Percentiles rank a stretch among this genome's conserved stretches.
Evolutionary conservation across 2,329 filamentous ascomycete genomes (phyloP).

Genomic region (Penicillium brasilianum): DNA sequence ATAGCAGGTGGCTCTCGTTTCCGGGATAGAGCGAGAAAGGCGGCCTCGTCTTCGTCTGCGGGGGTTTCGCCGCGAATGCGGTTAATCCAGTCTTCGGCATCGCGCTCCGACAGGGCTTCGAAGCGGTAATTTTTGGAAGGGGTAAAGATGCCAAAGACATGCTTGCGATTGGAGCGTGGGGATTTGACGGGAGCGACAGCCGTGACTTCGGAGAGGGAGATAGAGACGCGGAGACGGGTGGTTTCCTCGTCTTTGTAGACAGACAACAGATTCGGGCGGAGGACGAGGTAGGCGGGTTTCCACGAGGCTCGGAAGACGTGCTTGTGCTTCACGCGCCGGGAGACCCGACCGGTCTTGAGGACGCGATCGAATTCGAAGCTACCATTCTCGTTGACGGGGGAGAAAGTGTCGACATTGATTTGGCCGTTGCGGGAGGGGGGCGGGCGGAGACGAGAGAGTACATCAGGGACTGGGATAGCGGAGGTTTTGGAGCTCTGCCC

Average conservation of each 20-base stretch:
- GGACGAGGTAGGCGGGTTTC: slow-evolving; percentile 87
- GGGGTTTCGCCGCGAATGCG: slow-evolving; percentile 78
- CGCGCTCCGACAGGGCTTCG: slow-evolving; percentile 72
- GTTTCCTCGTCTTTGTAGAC: slow-evolving; percentile 93
- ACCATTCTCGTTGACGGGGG: slow-evolving; percentile 90
- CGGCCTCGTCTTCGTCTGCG: slow-evolving; percentile 86
- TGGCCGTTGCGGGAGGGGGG: slow-evolving; percentile 49
- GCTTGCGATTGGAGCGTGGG: slow-evolving; percentile 81
- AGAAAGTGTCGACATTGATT: slow-evolving; percentile 68
- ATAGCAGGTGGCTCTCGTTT: slow-evolving; percentile 27
- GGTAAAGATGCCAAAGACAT: slow-evolving; percentile 92
- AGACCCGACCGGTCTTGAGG: slow-evolving; percentile 83
- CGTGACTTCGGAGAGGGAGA: slow-evolving; percentile 86
- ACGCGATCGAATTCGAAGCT: slow-evolving; percentile 96
- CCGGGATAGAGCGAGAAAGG: slow-evolving; percentile 62
- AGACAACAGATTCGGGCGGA: slow-evolving; percentile 86
- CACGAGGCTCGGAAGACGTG: slow-evolving; percentile 82
- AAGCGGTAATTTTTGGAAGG: slow-evolving; percentile 91
- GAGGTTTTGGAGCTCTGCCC: slow-evolving; percentile 31
- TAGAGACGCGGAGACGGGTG: slow-evolving; percentile 84
- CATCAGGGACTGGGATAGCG: slow-evolving; percentile 36
- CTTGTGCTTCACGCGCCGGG: slow-evolving; percentile 90
- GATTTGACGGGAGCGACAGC: slow-evolving; percentile 88
- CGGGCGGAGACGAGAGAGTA: slow-evolving; percentile 30
- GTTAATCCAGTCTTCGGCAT: slow-evolving; percentile 86